Evolutionary conservation across 2,329 filamentous ascomycete genomes (phyloP), one percentile per base, ranked within the genome.

Genomic region (Pestalotiopsis sp.): DNA sequence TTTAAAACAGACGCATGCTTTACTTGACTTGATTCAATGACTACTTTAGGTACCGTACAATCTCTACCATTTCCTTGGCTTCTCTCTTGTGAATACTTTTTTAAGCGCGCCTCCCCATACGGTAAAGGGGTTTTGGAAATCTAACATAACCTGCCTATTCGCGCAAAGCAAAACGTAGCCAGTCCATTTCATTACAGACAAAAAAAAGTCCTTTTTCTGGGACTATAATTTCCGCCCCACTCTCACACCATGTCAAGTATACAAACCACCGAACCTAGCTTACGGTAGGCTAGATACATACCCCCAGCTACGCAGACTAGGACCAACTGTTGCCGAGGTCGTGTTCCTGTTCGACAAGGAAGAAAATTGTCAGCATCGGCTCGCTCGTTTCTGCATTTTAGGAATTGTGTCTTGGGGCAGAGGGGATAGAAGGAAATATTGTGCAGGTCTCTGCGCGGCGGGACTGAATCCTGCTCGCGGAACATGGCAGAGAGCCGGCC

Each of bases 291-390:
- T 36, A 36, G 31, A 7, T 36, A 36, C 31, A 36, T 36, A 36
- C 31, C 31, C 31, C 31, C 31, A 36, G 31, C 31, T 36, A 36
- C 9, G 31, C 7, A 36, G 31, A 36, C 31, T 39, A 62, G 38
- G 59, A 62, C 59, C 59, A 62, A 20, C 27, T 62, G 27, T 62
- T 62, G 5, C 59, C 59, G 14, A 62, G 31, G 31, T 62, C 59
- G 36, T 62, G 59, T 17, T 62, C 59, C 59, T 62, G 17, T 14
- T 36, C 31, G 5, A 36, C 9, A 23, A 23, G 20, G 25, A 58
- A 20, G 20, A 23, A 36, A 27, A 62, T 38, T 62, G 59, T 62
- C 59, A 62, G 59, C 27, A 12, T 9, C 45, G 14, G 45, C 45
- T 17, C 3, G 20, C 45, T 52, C 14, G 45, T 9, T n/a, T 52